phyloP scores from a whole-genome alignment of 768 basidiomycete genomes.

The Agrocybe pediades region DNA sequence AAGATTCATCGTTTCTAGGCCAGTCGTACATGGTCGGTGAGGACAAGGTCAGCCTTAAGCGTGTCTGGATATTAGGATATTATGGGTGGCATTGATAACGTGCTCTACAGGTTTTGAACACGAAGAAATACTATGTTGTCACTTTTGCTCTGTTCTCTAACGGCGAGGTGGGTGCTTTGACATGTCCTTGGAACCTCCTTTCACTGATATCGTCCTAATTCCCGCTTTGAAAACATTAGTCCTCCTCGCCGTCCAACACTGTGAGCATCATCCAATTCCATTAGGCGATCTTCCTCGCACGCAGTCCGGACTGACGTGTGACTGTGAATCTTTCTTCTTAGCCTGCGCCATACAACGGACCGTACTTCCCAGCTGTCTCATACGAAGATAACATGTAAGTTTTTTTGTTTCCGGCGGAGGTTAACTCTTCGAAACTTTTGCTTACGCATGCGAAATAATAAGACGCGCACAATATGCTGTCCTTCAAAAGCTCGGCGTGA shows the following conservation, averaged over 20 bases:
- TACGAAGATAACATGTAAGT: constrained; percentile 61
- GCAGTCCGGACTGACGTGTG: neutral
- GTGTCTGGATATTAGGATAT: neutral
- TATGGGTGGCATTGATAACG: neutral
- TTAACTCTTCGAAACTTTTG: neutral
- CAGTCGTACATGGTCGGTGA: constrained; percentile 50
- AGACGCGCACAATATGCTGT: constrained; percentile 60
- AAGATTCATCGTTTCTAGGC: constrained; percentile 30
- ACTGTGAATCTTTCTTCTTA: constrained; percentile 15
- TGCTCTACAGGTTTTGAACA: constrained; percentile 42
- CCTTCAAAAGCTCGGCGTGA: constrained; percentile 47
- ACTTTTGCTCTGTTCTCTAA: constrained; percentile 60
- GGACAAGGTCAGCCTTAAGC: constrained; percentile 38
- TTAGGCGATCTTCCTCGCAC: neutral
- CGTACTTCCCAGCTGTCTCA: constrained; percentile 57
- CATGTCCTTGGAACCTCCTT: too few species aligned
- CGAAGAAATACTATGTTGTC: constrained; percentile 53
- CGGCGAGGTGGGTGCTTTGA: constrained; percentile 48
- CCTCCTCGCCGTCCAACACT: constrained; percentile 64
- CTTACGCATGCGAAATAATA: neutral
- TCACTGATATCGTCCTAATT: too few species aligned
- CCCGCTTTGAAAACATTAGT: constrained; percentile 36
- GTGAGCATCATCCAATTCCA: constrained; percentile 25
- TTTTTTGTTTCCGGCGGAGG: neutral
- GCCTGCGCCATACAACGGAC: constrained; percentile 58